Evolutionary conservation across 2,329 filamentous ascomycete species (phyloP).

Genomic region (Metarhizium humberi): DNA sequence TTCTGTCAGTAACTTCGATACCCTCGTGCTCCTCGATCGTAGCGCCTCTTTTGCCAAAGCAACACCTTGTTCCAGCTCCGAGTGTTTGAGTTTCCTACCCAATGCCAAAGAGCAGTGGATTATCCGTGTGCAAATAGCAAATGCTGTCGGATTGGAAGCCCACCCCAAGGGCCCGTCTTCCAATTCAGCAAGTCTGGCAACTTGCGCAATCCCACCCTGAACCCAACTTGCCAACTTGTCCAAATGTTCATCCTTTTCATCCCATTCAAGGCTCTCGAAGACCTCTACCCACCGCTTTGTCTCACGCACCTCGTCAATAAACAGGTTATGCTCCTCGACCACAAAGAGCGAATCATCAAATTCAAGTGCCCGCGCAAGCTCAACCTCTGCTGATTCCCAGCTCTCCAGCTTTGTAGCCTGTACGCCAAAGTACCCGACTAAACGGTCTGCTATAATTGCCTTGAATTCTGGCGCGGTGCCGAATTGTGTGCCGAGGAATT

Average conservation of each 20-base stretch:
- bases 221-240: constrained; percentile 37
- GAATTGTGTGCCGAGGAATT: constrained; percentile 30
- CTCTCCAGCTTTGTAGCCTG: constrained; percentile 3
- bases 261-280: constrained; percentile 24
- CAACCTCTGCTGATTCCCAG: constrained; percentile 21
- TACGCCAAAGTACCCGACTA: constrained; percentile 21
- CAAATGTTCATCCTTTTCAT: constrained; percentile 14
- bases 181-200: constrained; percentile 26
- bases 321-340: constrained; percentile 91
- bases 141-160: constrained; percentile 59
- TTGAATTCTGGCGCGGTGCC: constrained; percentile 26
- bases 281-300: constrained; percentile 55
- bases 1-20: constrained; percentile 21
- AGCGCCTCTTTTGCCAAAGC: constrained; percentile 3
- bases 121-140: constrained; percentile 47
- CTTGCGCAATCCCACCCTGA: constrained; percentile 32
- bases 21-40: background rate
- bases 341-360: constrained; percentile 67
- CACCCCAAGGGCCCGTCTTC: constrained; percentile 63
- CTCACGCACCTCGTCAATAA: constrained; percentile 73
- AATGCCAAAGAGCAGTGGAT: constrained; percentile 30
- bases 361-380: constrained; percentile 36
- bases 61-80: constrained; percentile 8
- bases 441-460: constrained; percentile 29
- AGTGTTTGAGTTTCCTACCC: constrained; percentile 3